These are phyloP conservation scores for Larix kaempferi DNA, from an alignment of 75 land plant genomes.

Conservation along the genomic window DNA sequence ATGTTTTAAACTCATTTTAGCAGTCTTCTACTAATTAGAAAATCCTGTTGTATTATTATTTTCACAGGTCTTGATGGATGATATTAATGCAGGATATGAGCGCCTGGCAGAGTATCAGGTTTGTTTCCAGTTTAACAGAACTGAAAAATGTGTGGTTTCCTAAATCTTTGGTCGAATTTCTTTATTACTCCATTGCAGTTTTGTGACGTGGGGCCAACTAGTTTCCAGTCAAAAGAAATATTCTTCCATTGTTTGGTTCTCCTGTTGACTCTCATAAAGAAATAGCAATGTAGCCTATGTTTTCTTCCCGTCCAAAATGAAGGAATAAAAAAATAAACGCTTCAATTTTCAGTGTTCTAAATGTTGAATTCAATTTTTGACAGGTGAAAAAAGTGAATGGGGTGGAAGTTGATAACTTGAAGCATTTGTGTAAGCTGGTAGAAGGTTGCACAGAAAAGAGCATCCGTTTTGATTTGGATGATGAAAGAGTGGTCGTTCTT, in stretches of 20 bases:
- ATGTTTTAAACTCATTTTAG: not conserved
- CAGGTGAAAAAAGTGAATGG: conserved; percentile 94
- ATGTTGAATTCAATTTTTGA: not conserved
- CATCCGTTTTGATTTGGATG: conserved; percentile 91
- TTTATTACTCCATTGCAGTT: not conserved
- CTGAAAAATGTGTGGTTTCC: not conserved
- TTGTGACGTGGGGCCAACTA: not conserved
- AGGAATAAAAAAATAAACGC: not conserved
- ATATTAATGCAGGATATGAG: conserved; percentile 91
- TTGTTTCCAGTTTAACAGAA: not conserved
- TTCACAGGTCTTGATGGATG: conserved; percentile 89
- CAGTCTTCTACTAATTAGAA: conserved; percentile 1
- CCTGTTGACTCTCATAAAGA: not conserved
- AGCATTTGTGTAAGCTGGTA: conserved; percentile 70
- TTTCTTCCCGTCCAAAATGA: not conserved
- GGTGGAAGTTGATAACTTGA: conserved; percentile 70
- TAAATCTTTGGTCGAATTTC: not conserved
- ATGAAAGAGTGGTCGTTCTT: conserved; percentile 77
- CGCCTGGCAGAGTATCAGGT: conserved; percentile 93
- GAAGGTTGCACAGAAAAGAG: conserved; percentile 58
- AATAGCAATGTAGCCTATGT: conserved; percentile 1
- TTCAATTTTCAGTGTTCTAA: not conserved
- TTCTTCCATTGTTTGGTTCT: not conserved
- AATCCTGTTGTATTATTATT: not conserved
- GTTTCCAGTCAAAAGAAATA: not conserved